Evolutionary conservation across 108 stramenopile genomes (phyloP), one percentile per base, ranked within the genome.

Genomic region (Nitzschia sp.): DNA sequence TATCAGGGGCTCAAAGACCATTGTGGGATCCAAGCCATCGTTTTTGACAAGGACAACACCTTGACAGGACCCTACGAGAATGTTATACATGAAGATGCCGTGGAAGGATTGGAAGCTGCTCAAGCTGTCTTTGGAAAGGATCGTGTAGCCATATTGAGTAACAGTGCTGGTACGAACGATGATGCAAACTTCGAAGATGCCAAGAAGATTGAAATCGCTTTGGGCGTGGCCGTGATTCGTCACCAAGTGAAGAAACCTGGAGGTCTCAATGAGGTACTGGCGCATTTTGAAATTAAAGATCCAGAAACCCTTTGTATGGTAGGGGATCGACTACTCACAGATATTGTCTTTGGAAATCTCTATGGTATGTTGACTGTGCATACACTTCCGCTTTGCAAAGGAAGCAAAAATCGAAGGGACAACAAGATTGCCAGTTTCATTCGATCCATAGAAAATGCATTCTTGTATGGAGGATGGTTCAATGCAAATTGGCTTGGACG

Each of bases 11-110:
- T 94, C 42, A 81, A 81, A 57, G 83, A 87, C n/a, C 73, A 80
- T 53, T 84, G 84, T 59, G 90, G 88, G 43, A 87, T 94, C 68
- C 74, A 72, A 38, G 91, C 86, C 38, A 81, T 94, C 17, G 67
- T 97, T 51, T 91, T 92, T 63, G 94, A 95, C 77, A 95, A 97
- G 70, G 96, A 97, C 79, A 97, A 97, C 65, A 97, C 96, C 10
- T 71, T 97, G 58, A 97, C 96, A 9, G 90, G 92, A 10, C 96
- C 96, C 39, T 97, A 97, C 67, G 86, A 67, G 54, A 88, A 77
- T 58, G 60, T 56, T 10, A 61, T 91, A 38, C 96, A 97, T 59
- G 78, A 78, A 2, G 57, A 69, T 19, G 91, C 88, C 9, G 54
- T 61, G 15, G 26, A n/a, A 8, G 95, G 90, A 24, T 53, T 93